Base-by-base conservation (phyloP, 805 yeast species). In the Cyberlindnera subsufficiens region DNA sequence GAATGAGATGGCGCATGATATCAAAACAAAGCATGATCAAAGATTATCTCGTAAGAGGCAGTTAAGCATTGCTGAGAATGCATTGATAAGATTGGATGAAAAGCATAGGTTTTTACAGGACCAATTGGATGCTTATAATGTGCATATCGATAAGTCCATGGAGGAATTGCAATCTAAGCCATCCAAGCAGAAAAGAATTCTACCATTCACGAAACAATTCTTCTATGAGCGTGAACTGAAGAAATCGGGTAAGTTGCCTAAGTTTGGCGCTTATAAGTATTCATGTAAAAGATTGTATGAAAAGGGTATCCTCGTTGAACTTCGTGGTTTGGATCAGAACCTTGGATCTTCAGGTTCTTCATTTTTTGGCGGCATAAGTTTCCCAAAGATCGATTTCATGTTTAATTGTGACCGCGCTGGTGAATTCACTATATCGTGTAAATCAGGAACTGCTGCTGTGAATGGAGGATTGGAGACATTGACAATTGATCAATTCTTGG, bases 1-100 rank as follows among this genome's bases (percentile, higher is more conserved):
- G 45, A 88, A 89, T 55, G 87, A 86, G 49, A 82, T 93, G 47
- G 95, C 96, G 0, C 65, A 73, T 42, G 97, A 91, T 49, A 87
- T 93, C 49, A 65, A 63, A 47, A 73, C 78, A 42, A 78, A 78
- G 45, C 69, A 71, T 41, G 73, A 74, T 47, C 72, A 75, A 17
- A 65, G 81, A 35, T 48, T 68, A n/a, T 62, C 69, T 32, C 65
- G 80, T 19, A 58, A 61, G 40, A 65, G 67, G 32, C 82, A 77
- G 47, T 58, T 78, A 42, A 60, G 64, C 17, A 58, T 66, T 17
- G 69, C 78, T 6, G 59, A 64, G 18, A 68, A 66, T 30, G 75
- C 81, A 0, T 46, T 78, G 43, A 56, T 58, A 3, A 59, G 69
- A 41, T 54, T 80, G 32, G 59, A 60, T n/a, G 73, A 69, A 39